Conservation (phyloP, 768 basidiomycete species). For the Wakefieldia striispora region DNA sequence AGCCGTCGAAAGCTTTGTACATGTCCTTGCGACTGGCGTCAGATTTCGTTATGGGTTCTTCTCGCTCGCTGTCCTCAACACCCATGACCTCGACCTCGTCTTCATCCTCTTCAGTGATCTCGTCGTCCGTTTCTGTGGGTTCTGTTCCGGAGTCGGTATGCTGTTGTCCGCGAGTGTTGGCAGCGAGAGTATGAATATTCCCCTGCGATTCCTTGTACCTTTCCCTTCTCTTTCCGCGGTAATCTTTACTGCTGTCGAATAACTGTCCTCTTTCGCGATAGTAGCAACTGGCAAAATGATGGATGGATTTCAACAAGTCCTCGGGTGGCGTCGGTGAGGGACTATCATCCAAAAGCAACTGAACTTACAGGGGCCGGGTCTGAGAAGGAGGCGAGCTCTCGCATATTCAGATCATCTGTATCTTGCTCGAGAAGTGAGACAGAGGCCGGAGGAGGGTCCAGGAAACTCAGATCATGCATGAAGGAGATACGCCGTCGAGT, state of each 20-base stretch:
- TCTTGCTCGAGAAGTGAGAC: constrained; percentile 12
- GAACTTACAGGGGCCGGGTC: constrained; percentile 53
- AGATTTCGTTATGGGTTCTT: constrained; percentile 1
- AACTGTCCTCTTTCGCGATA: constrained; percentile 64
- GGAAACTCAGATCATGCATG: constrained; percentile 50
- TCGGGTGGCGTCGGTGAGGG: constrained; percentile 28
- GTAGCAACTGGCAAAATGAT: constrained; percentile 51
- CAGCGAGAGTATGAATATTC: constrained; percentile 24
- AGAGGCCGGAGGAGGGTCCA: constrained; percentile 35
- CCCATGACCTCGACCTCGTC: constrained; percentile 9
- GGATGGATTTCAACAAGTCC: constrained; percentile 53
- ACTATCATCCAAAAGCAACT: not conserved
- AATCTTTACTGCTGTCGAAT: constrained; percentile 46
- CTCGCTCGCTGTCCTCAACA: constrained; percentile 7
- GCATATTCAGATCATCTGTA: not conserved
- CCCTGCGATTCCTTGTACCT: constrained; percentile 14
- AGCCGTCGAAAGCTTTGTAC: constrained; percentile 74
- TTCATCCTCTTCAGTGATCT: constrained; percentile 15
- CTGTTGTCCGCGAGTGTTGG: not conserved
- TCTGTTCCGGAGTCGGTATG: constrained; percentile 9
- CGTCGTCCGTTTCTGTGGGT: constrained; percentile 13
- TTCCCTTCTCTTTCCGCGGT: constrained; percentile 42
- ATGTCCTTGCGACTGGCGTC: constrained; percentile 46
- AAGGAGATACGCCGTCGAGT: constrained; percentile 47
- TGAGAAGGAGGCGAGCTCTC: constrained; percentile 18